Evolutionary conservation across 2,329 filamentous ascomycete species (phyloP).

Genomic region (Teratosphaeriaceae sp.): DNA sequence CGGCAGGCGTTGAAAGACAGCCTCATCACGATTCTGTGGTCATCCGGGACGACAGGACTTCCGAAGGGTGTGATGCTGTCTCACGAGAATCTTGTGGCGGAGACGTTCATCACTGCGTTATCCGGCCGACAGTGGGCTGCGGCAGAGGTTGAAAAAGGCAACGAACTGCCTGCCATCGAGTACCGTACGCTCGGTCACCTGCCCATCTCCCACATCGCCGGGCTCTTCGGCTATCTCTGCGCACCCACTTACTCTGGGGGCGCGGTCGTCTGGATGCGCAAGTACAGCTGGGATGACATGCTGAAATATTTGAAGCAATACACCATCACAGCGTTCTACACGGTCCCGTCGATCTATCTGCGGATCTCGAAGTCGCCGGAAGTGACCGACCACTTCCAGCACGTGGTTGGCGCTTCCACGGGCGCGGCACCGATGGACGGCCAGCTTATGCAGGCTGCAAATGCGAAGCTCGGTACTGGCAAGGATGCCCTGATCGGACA

Average conservation of each 20-base stretch:
- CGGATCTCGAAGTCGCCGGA: slow-evolving; percentile 33
- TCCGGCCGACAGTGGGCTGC: slow-evolving; percentile 19
- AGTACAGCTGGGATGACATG: slow-evolving; percentile 31
- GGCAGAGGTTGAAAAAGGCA: slow-evolving; percentile 17
- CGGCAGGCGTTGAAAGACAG: slow-evolving; percentile 39
- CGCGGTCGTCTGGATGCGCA: slow-evolving; percentile 34
- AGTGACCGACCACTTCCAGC: slow-evolving; percentile 27
- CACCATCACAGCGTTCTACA: slow-evolving; percentile 34
- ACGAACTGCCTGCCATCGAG: background rate
- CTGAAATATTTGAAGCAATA: slow-evolving; percentile 30
- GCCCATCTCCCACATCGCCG: slow-evolving; percentile 91
- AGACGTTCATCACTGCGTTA: slow-evolving; percentile 19
- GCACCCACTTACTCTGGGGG: slow-evolving; percentile 27
- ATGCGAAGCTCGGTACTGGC: slow-evolving; percentile 19
- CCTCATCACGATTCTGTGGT: slow-evolving; percentile 44
- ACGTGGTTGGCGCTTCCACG: slow-evolving; percentile 30
- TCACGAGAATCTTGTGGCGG: slow-evolving; percentile 23
- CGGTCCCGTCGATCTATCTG: slow-evolving; percentile 33
- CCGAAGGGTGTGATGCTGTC: slow-evolving; percentile 34
- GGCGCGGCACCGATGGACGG: slow-evolving; percentile 34
- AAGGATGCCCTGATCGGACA: slow-evolving; percentile 31
- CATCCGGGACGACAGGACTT: slow-evolving; percentile 69
- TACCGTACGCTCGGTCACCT: slow-evolving; percentile 53
- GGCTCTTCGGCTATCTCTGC: slow-evolving; percentile 39
- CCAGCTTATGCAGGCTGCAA: slow-evolving; percentile 33